Base-by-base conservation (phyloP, 2,329 filamentous ascomycete genomes). In the Delphinella strobiligena region DNA sequence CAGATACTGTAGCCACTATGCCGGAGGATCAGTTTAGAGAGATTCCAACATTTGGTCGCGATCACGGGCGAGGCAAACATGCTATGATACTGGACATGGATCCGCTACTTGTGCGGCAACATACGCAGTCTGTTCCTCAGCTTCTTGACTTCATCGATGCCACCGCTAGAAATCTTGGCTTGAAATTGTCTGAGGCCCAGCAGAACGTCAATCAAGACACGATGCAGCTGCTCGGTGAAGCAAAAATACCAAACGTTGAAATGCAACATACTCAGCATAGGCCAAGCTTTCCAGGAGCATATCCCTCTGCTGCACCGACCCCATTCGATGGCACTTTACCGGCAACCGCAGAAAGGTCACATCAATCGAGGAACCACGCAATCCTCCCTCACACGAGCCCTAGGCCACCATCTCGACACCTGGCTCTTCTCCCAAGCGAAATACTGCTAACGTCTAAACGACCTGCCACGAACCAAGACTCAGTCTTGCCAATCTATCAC, bases 101-200 rank as follows among this genome's bases (percentile, higher is more conserved):
- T 34, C 46, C 30, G 19, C 38, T 46, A 10, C 42, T 35, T 11
- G 33, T 59, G 18, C 41, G 40, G 24, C 43, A 50, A 11, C 45
- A 45, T 18, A 49, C 55, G 19, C 56, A 49, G 19, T 56, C 58
- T 9, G 40, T 60, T 3, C 49, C 55, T 5, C 55, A 62, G 11
- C 44, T 64, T 2, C 45, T 63, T 4, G 48, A 57, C 14, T 38
- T 62, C 27, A 49, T 64, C 34, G 52, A 61, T 18, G 56, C 55
- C 37, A 54, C 54, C 11, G 58, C 57, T 10, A 54, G 59, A 44
- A 52, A 59, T 34, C 48, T 60, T n/a, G 55, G 55, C 16, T 36
- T 57, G 9, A 19, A 16, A 19, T 19, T 27, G 7, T 29, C 34
- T 16, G 15, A 33, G 24, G 14, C 18, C 14, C 27, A 4, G 22